phyloP scores from a whole-genome alignment of 2,329 filamentous ascomycete genomes.

The Venturiaceae sp. region DNA sequence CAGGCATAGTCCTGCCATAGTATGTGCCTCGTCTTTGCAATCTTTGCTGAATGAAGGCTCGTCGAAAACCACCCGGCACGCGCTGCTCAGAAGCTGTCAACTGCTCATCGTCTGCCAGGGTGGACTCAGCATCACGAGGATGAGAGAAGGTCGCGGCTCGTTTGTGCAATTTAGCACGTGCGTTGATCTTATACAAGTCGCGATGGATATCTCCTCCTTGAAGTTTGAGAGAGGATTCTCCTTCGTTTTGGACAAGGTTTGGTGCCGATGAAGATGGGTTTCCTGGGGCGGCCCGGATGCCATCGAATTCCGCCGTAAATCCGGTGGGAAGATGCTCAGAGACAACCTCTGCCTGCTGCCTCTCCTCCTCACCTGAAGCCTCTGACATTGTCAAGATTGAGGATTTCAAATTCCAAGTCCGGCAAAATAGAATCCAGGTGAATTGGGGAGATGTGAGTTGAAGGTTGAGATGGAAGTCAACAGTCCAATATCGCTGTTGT shows the following conservation, averaged over 20 bases:
- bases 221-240: constrained; percentile 58
- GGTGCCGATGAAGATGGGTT: neutral
- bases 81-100: constrained; percentile 34
- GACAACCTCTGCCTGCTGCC: constrained; percentile 1
- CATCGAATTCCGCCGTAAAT: constrained; percentile 1
- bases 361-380: neutral
- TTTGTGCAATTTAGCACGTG: constrained; percentile 35
- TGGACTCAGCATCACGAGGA: constrained; percentile 17
- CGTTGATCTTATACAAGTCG: constrained; percentile 65
- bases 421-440: no score
- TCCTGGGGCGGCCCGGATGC: neutral
- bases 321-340: neutral
- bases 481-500: no score
- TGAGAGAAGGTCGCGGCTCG: constrained; percentile 61
- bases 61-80: constrained; percentile 43
- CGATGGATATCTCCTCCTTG: constrained; percentile 73
- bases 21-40: constrained; percentile 22
- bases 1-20: constrained; percentile 39
- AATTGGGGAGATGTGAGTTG: no score
- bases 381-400: neutral
- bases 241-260: constrained; percentile 7
- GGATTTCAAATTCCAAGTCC: no score
- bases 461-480: no score
- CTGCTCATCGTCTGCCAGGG: constrained; percentile 25
- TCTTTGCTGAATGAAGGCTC: constrained; percentile 37